Base-by-base conservation (phyloP, 805 yeast species). In the Kodamaea leandrae region DNA sequence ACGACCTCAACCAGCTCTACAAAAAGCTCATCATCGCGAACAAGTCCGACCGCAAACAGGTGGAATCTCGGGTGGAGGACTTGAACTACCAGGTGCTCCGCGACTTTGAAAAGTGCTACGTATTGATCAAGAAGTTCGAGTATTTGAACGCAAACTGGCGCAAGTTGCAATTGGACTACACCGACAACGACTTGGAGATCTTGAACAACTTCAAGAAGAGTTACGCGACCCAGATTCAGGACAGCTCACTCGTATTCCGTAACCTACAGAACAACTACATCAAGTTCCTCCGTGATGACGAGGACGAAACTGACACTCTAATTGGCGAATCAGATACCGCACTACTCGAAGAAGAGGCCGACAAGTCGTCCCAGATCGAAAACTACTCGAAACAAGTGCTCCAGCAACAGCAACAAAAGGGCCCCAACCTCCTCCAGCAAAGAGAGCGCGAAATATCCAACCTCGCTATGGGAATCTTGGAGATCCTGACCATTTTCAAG, bases 381-480 rank as follows among this genome's bases (percentile, higher is more conserved):
- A 58, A 71, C 12, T 78, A 78, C 52, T 77, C 82, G 3, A 62
- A 75, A 46, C 71, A 72, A 41, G 80, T 78, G 3, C 64, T 78
- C 49, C 68, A 66, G 42, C 76, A 73, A 44, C 72, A 82, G 2
- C 72, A 66, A 42, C 57, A 51, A 36, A 56, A 54, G 42, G 52
- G 47, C 24, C 24, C 38, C 32, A 57, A 40, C 49, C 54, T 43
- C 56, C 60, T 86, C 26, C 75, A 78, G 41, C 87, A 85, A 51
- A 72, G 99, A 40, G 99, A 93, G 55, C 77, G 81, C 39, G 99
- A 91, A 55, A 93, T 93, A 39, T 84, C 85, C 23, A 85, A 84
- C 50, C 74, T 93, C 40, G 98, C 99, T 3, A 87, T 86, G 70
- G 96, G 97, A 38, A 95, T 93, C 33, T 68, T 91, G 29, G 99